Evolutionary conservation across 1,284 basidiomycete genomes (phyloP), one percentile per base, ranked within the genome.

Genomic region (Apiotrichum sp.): DNA sequence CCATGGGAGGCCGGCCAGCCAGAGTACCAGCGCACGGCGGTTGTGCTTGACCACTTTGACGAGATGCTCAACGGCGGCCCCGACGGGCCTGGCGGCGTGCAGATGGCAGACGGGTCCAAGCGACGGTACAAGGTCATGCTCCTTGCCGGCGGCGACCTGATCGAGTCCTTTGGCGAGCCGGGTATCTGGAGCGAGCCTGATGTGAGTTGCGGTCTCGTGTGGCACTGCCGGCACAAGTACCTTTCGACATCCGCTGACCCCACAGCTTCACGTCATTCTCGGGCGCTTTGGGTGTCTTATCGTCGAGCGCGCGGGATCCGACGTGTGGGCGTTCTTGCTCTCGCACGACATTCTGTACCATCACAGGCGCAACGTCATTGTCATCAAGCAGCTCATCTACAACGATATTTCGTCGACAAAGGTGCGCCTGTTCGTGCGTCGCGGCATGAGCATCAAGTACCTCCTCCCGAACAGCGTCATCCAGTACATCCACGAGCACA

Each of bases 381-480:
- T 98, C 63, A 88, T 96, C 68, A 87, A 89, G 56, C 95, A 98
- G 76, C 84, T 97, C 53, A 98, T 98, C 65, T 93, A 98, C 76
- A 98, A 98, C 74, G 95, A 99, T 73, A 95, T 99, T 48, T 95
- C 91, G 14, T 91, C 88, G 58, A 96, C 93, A 33, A 98, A 98
- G 80, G 91, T 92, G 57, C 73, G 80, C 33, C 78, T 98, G 41
- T 98, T 98, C 77, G 82, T 98, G 39, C 81, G 91, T 60, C 83
- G 95, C 62, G 93, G 93, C 3, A 86, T 98, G 68, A 93, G 89
- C 61, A 92, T 98, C 68, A 87, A 81, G 75, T 98, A 98, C 75
- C 83, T 98, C 36, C 80, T 98, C 47, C 93, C 95, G 3, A 84
- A 88, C 59, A 84, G 86, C 49, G 95, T 98, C 55, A 92, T 96